Evolutionary conservation across 2,329 filamentous ascomycete genomes (phyloP), one percentile per base, ranked within the genome.

Genomic region (Sarocladiaceae sp.): DNA sequence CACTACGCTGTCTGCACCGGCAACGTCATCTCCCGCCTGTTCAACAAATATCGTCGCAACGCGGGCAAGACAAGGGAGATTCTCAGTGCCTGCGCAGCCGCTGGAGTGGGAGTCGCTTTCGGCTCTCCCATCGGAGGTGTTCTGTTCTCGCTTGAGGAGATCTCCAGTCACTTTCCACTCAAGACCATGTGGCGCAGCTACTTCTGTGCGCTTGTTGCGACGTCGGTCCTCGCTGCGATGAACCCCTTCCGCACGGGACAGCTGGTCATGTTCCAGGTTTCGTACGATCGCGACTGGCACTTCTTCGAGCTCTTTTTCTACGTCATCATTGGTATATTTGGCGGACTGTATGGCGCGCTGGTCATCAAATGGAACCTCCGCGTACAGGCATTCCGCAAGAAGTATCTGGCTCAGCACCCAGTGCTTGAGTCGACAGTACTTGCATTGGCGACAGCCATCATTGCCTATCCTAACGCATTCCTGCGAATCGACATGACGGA

Each of bases 101-200:
- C 93, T 3, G 93, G 93, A 46, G 93, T 98, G 3, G 93, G 87
- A 2, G 93, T 98, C 23, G 93, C 93, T 18, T 98, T 98, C 63
- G 93, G 93, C 49, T 95, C 89, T 67, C 93, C 93, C 1, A 98
- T 98, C 50, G 93, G 93, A 44, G 93, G 93, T 15, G 93, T 98
- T 2, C 68, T 98, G 13, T 98, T 98, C 68, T 96, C 91, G 3
- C 71, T 98, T 6, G 93, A 98, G 69, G 93, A 98, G 71, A 96
- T 98, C 85, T 91, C 90, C 13, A 94, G 82, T 47, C 85, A 95
- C 58, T 98, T 98, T 55, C 93, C 93, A 0, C 76, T 98, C 16
- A 97, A 97, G 66, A 98, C 93, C 1, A 80, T 98, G 66, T 97
- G 93, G 93, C 79, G 93, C 54, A 96, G 89, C 61, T 98, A 97